Conservation (phyloP, 2,329 filamentous ascomycete species). For the Aureobasidium sp. region DNA sequence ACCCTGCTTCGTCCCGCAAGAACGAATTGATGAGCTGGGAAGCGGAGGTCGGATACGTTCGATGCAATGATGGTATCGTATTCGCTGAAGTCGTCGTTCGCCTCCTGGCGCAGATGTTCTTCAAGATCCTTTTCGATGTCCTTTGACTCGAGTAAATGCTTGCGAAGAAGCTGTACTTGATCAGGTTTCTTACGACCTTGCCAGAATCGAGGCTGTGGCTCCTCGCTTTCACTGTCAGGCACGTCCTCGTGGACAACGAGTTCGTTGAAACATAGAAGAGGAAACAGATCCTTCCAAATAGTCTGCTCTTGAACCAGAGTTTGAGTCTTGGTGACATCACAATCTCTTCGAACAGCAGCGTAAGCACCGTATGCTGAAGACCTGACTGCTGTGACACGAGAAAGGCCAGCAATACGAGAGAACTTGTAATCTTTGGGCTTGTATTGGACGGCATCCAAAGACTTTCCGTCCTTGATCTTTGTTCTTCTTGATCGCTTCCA, state of each 20-base stretch:
- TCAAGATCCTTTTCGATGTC: conserved; percentile 59
- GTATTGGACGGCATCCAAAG: conserved; percentile 44
- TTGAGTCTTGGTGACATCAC: conserved; percentile 67
- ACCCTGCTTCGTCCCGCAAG: conserved; percentile 66
- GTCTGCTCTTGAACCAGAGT: conserved; percentile 60
- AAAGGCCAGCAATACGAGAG: conserved; percentile 79
- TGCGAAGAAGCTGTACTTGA: conserved; percentile 46
- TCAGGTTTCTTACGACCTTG: conserved; percentile 37
- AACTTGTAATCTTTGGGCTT: conserved; percentile 92
- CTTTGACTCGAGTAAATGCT: conserved; percentile 54
- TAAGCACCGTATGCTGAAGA: conserved; percentile 88
- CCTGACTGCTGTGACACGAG: conserved; percentile 73
- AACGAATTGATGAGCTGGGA: conserved; percentile 80
- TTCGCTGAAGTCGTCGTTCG: conserved; percentile 33
- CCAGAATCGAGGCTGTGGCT: conserved; percentile 44
- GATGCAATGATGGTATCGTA: conserved; percentile 45
- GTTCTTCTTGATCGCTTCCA: conserved; percentile 81
- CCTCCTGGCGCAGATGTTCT: conserved; percentile 38
- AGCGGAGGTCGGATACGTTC: conserved; percentile 57
- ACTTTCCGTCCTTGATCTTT: conserved; percentile 65
- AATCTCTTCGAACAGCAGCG: conserved; percentile 78
- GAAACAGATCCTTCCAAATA: conserved; percentile 66
- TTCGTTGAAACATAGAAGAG: conserved; percentile 60
- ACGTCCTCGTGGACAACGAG: conserved; percentile 41
- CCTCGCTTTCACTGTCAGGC: conserved; percentile 38